A percentile compares a stretch with the other conserved stretches of the same genome.
phyloP scores from a whole-genome alignment of 257 asterid genomes.

The Gentiana macrophylla region DNA sequence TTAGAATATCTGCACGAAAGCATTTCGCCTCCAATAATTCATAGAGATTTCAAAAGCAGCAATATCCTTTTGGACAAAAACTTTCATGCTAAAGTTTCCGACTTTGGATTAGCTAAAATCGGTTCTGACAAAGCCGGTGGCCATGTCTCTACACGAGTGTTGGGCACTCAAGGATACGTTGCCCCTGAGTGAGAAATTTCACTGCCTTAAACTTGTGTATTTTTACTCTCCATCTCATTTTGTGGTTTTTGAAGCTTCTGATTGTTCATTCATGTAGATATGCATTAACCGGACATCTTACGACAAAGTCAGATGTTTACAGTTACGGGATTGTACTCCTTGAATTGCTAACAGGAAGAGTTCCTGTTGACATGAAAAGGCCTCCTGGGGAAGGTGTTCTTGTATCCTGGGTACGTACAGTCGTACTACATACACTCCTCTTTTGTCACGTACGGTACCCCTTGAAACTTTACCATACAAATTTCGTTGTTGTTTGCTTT shows the following conservation, averaged over 20 bases:
- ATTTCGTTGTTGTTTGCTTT: background rate
- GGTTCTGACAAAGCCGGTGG: slow-evolving; percentile 92
- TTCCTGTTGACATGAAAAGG: slow-evolving; percentile 91
- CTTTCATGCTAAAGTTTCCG: slow-evolving; percentile 86
- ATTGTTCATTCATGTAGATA: slow-evolving; percentile 33
- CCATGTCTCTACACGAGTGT: slow-evolving; percentile 81
- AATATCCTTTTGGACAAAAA: slow-evolving; percentile 71
- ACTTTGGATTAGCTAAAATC: slow-evolving; percentile 77
- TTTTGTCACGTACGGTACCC: no score
- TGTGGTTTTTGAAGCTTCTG: background rate
- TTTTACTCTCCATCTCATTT: background rate
- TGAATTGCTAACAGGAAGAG: slow-evolving; percentile 83
- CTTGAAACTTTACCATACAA: no score
- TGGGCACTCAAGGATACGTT: slow-evolving; percentile 96
- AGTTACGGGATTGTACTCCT: slow-evolving; percentile 90
- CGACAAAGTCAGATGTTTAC: slow-evolving; percentile 88
- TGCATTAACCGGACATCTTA: slow-evolving; percentile 85
- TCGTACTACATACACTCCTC: no score
- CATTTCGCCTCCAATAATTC: slow-evolving; percentile 74
- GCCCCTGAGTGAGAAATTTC: slow-evolving; percentile 71
- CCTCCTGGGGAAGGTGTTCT: slow-evolving; percentile 81
- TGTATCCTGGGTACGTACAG: slow-evolving; percentile 72
- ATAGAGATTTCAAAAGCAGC: slow-evolving; percentile 90
- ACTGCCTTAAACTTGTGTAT: background rate
- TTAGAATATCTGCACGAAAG: slow-evolving; percentile 87